Conservation (phyloP, 1,284 basidiomycete species). For the Anthracocystis walkeri region DNA sequence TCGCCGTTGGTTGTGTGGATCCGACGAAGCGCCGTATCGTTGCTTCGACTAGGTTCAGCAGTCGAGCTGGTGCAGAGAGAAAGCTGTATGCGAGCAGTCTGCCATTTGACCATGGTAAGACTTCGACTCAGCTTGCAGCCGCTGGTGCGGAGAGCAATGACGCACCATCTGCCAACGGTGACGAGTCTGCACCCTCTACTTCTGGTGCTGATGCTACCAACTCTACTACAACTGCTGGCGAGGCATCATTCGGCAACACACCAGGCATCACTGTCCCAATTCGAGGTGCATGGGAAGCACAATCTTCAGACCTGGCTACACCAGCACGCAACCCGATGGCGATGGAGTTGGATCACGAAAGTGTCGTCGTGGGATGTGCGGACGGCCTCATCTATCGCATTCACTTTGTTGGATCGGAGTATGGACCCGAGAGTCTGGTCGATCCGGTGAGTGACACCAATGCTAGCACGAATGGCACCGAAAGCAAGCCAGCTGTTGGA, state of each 20-base stretch:
- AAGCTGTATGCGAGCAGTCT: conserved; percentile 65
- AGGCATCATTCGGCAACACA: neutral
- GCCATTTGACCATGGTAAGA: conserved; percentile 45
- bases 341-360: conserved; percentile 62
- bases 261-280: conserved; percentile 39
- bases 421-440: conserved; percentile 25
- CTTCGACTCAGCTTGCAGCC: conserved; percentile 28
- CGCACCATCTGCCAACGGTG: conserved; percentile 2
- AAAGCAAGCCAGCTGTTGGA: conserved; percentile 25
- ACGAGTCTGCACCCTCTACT: neutral
- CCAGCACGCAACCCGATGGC: conserved; percentile 61
- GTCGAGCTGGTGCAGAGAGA: conserved; percentile 80
- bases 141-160: neutral
- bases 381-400: conserved; percentile 62
- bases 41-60: conserved; percentile 85
- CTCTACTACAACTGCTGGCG: neutral
- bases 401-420: conserved; percentile 57
- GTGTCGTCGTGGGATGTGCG: conserved; percentile 57
- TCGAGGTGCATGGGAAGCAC: conserved; percentile 56
- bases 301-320: conserved; percentile 34
- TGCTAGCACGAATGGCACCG: conserved; percentile 1
- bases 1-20: conserved; percentile 58
- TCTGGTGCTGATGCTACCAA: too few species aligned
- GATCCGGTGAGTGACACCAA: neutral
- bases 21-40: conserved; percentile 76